phyloP scores from a whole-genome alignment of 2,329 filamentous ascomycete species.

The Trichoderma semiorbis region DNA sequence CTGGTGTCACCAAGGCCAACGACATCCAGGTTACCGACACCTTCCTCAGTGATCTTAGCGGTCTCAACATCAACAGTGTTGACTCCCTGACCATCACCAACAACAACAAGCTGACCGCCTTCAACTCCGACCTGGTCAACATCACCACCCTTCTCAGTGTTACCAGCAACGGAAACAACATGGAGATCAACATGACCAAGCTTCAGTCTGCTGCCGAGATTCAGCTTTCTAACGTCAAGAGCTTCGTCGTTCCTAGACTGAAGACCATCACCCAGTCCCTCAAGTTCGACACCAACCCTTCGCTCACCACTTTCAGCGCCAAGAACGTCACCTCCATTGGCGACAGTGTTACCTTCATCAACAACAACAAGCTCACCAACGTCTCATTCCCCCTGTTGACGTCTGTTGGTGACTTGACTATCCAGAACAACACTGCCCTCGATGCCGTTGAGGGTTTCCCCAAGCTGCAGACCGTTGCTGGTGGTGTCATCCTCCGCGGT shows the following conservation, averaged over 20 bases:
- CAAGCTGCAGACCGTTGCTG: conserved; percentile 64
- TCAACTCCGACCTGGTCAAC: conserved; percentile 75
- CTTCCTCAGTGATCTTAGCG: conserved; percentile 70
- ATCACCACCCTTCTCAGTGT: conserved; percentile 69
- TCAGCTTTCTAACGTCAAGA: conserved; percentile 70
- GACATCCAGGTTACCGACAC: conserved; percentile 82
- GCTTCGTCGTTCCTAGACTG: conserved; percentile 70
- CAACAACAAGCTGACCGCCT: conserved; percentile 74
- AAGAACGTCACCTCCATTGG: conserved; percentile 69
- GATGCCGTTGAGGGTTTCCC: conserved; percentile 63
- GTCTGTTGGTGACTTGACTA: conserved; percentile 69
- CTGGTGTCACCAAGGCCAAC: conserved; percentile 62
- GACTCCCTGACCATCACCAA: conserved; percentile 79
- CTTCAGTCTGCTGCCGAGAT: conserved; percentile 56
- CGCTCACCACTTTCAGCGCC: conserved; percentile 57
- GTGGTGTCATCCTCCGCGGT: conserved; percentile 81
- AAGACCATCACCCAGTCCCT: conserved; percentile 71
- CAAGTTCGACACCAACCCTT: conserved; percentile 75
- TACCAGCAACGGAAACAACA: conserved; percentile 72
- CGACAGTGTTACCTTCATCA: conserved; percentile 55
- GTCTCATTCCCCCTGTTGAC: conserved; percentile 67
- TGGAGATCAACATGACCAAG: conserved; percentile 72
- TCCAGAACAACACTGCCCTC: conserved; percentile 87
- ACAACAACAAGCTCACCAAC: conserved; percentile 64
- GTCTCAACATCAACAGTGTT: conserved; percentile 75